A percentile compares a stretch with the other conserved stretches of the same genome.
Conservation (phyloP, 352 stramenopile species). For the Phytophthora macrochlamydospora region DNA sequence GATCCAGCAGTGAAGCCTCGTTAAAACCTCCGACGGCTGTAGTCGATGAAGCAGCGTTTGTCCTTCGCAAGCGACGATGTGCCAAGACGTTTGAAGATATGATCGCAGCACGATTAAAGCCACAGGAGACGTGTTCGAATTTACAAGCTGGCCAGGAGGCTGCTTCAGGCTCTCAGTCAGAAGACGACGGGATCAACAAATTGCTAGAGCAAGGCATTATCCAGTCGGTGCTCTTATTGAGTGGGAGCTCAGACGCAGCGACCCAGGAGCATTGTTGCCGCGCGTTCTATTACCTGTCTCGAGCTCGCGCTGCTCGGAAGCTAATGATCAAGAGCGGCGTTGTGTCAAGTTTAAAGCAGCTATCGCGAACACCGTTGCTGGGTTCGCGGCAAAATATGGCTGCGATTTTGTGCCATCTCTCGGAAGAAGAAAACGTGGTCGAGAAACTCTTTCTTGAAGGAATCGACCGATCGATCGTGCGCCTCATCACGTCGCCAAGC, state of each 20-base stretch:
- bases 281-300: conserved; percentile 69
- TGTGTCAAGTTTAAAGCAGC: conserved; percentile 46
- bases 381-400: conserved; percentile 61
- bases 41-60: conserved; percentile 32
- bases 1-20: conserved; percentile 15
- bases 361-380: conserved; percentile 41
- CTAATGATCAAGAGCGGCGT: conserved; percentile 60
- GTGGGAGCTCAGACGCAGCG: conserved; percentile 42
- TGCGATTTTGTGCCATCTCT: conserved; percentile 69
- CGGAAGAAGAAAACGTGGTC: conserved; percentile 57
- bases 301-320: conserved; percentile 45
- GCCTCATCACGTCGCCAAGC: conserved; percentile 47
- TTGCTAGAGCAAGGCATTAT: conserved; percentile 75
- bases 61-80: conserved; percentile 67
- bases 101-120: conserved; percentile 51
- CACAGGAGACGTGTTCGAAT: conserved; percentile 13
- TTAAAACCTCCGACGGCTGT: conserved; percentile 12
- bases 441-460: conserved; percentile 74
- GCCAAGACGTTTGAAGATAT: conserved; percentile 83
- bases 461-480: conserved; percentile 62
- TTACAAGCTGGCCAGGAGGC: conserved; percentile 2
- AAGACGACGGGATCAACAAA: conserved; percentile 23
- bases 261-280: conserved; percentile 73
- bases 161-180: no score
- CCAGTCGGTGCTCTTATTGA: conserved; percentile 57